phyloP scores from a whole-genome alignment of 1,139 yeast species.

The Taiozyma sp. region DNA sequence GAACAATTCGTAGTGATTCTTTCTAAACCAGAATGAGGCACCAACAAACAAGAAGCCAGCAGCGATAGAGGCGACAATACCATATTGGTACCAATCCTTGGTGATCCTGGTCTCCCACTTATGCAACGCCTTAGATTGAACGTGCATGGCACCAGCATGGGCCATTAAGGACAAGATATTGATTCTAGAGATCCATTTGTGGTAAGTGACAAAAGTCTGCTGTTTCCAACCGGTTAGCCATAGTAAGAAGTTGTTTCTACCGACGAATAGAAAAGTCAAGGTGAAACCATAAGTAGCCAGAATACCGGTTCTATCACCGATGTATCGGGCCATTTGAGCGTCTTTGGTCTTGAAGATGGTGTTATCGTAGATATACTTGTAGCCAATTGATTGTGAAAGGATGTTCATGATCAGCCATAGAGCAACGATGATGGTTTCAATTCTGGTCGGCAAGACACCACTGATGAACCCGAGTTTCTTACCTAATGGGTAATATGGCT shows the following conservation, averaged over 20 bases:
- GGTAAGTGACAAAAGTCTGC: constrained; percentile 54
- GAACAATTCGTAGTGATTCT: constrained; percentile 54
- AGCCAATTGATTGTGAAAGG: constrained; percentile 32
- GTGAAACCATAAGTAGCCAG: constrained; percentile 43
- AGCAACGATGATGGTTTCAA: constrained; percentile 43
- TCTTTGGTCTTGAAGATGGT: constrained; percentile 34
- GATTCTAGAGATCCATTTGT: constrained; percentile 62
- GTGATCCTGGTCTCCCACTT: constrained; percentile 6
- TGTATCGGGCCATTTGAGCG: constrained; percentile 49
- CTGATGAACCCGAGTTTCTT: constrained; percentile 2
- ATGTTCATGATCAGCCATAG: constrained; percentile 39
- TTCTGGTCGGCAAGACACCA: constrained; percentile 45
- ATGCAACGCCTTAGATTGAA: constrained; percentile 11
- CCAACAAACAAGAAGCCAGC: constrained; percentile 36
- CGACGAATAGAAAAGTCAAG: constrained; percentile 47
- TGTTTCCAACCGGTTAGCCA: constrained; percentile 63
- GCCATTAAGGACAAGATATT: constrained; percentile 31
- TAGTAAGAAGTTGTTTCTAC: constrained; percentile 61
- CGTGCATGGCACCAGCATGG: constrained; percentile 25
- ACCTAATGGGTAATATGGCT: constrained; percentile 7
- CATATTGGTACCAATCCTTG: constrained; percentile 27
- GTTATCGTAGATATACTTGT: constrained; percentile 33
- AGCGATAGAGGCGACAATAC: constrained; percentile 41
- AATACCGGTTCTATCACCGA: constrained; percentile 57
- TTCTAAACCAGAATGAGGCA: constrained; percentile 44